Evolutionary conservation across 2,329 filamentous ascomycete genomes (phyloP), one percentile per base, ranked within the genome.

Genomic region (Penicillium thymicola): DNA sequence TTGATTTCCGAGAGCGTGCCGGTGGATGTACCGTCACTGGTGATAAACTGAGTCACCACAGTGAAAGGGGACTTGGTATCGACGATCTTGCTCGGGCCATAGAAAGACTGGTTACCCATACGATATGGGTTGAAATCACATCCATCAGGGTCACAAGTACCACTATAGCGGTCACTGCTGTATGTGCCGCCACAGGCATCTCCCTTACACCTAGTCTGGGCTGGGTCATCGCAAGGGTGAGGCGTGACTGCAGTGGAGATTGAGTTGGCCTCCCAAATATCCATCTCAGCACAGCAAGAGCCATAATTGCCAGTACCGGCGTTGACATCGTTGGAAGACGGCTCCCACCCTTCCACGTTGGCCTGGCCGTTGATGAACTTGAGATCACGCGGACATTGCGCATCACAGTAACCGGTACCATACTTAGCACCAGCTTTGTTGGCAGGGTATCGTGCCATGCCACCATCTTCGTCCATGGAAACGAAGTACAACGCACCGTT

Each of bases 81-180:
- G 62, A 89, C 75, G 50, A 77, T 85, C 66, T 76, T 76, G 62
- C 78, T 76, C 2, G 79, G 73, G 57, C 85, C 86, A 75, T 85
- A 89, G 78, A 87, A 89, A 69, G 75, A 75, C 51, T 76, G 76
- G 74, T 85, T 79, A 61, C 86, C 86, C 79, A 84, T 79, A 69
- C 86, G 85, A 80, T 84, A 89, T 43, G 79, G 69, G 79, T 88
- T 88, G 81, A 86, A 88, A 71, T 88, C 86, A 69, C 86, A 89
- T n/a, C 86, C 86, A 67, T 87, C 85, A 63, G 85, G 83, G 71
- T 89, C 86, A 71, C 86, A 89, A 59, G 81, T 72, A 52, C 85
- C 85, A 38, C 66, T 74, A 70, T 88, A 88, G 62, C 85, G 83
- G 62, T 80, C 73, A 49, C 62, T 54, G 66, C 81, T 73, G 61